Percentiles rank a stretch among this genome's conserved stretches.
Evolutionary conservation across 208 protist species (phyloP).

Genomic region (Vickermania spadyakhi): DNA sequence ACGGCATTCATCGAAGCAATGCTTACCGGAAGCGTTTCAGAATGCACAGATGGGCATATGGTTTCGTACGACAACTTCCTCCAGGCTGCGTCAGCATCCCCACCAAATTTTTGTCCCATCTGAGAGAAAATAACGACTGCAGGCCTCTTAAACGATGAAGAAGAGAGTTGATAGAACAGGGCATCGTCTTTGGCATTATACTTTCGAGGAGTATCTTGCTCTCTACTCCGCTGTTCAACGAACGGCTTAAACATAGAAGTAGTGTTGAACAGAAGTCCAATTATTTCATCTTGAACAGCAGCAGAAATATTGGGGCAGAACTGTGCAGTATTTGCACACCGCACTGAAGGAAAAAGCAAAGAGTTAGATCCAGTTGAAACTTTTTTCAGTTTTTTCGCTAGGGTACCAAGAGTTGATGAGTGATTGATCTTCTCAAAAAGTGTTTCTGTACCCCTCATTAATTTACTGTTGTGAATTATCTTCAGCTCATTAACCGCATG

Average conservation of each 20-base stretch:
- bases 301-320: slow-evolving; percentile 21
- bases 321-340: slow-evolving; percentile 38
- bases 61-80: slow-evolving; percentile 56
- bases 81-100: slow-evolving; percentile 63
- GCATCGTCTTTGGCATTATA: slow-evolving; percentile 32
- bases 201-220: no score
- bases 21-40: no score
- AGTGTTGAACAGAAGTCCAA: neutral
- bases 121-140: slow-evolving; percentile 79
- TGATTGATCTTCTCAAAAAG: slow-evolving; percentile 15
- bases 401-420: neutral
- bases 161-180: slow-evolving; percentile 42
- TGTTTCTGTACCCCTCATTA: slow-evolving; percentile 71
- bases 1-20: no score
- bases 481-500: slow-evolving; percentile 83
- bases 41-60: slow-evolving; percentile 28
- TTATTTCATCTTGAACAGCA: neutral
- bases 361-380: slow-evolving; percentile 6
- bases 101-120: slow-evolving; percentile 73
- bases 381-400: neutral
- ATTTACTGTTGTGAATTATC: slow-evolving; percentile 82
- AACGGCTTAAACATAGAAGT: neutral
- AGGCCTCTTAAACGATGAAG: slow-evolving; percentile 49
- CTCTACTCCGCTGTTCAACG: neutral
- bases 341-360: slow-evolving; percentile 36